Percentiles rank a stretch among this genome's conserved stretches.
Conservation (phyloP, 108 stramenopile species). For the Cyclotella choctawhatcheeana region DNA sequence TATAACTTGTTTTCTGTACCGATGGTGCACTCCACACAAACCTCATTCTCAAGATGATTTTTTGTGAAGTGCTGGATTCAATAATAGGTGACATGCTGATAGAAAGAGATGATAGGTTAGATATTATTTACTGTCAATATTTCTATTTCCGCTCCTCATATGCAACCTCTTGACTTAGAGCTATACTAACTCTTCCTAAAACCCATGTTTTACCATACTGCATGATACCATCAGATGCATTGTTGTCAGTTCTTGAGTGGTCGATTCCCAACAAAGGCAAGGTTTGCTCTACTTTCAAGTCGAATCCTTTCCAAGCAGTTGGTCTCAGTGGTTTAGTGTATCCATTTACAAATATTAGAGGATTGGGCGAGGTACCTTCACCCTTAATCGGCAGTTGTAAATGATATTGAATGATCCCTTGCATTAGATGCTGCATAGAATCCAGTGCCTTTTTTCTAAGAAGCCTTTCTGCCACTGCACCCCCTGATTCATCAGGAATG, state of each 20-base stretch:
- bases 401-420: conserved; percentile 69
- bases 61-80: no score
- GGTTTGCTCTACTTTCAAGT: conserved; percentile 76
- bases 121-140: no score
- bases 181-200: conserved; percentile 27
- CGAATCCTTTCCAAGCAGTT: conserved; percentile 77
- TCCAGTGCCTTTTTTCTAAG: conserved; percentile 59
- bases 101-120: no score
- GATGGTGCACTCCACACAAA: no score
- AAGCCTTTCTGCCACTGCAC: conserved; percentile 23
- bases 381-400: conserved; percentile 48
- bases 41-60: no score
- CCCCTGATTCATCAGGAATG: conserved; percentile 4
- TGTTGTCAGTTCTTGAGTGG: conserved; percentile 1
- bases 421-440: conserved; percentile 71
- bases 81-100: no score
- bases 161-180: neutral
- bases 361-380: conserved; percentile 31
- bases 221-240: neutral
- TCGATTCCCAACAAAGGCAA: conserved; percentile 69
- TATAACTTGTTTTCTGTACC: no score
- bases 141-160: neutral
- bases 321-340: conserved; percentile 75
- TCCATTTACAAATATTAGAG: conserved; percentile 55
- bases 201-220: conserved; percentile 23